These are phyloP conservation scores for Talaromyces sp. DNA, from an alignment of 2,329 filamentous ascomycete genomes.

Conservation along the genomic window DNA sequence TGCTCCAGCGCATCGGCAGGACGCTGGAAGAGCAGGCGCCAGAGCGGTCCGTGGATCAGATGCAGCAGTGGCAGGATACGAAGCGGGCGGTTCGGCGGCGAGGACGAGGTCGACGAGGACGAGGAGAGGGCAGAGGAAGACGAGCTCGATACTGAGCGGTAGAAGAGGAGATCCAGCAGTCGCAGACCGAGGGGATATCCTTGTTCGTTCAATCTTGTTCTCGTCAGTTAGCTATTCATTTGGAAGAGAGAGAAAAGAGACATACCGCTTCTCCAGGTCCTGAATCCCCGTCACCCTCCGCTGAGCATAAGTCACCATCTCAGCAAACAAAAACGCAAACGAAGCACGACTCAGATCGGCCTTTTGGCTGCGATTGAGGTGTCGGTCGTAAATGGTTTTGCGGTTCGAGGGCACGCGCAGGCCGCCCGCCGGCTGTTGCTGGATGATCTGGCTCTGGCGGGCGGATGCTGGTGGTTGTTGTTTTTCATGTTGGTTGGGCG, in stretches of 20 bases:
- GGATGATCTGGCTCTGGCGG: constrained; percentile 46
- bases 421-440: constrained; percentile 42
- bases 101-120: constrained; percentile 69
- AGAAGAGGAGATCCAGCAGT: constrained; percentile 90
- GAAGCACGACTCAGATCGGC: constrained; percentile 86
- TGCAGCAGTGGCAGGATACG: constrained; percentile 88
- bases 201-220: constrained; percentile 72
- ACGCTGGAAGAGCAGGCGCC: constrained; percentile 86
- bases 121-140: constrained; percentile 73
- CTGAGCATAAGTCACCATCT: constrained; percentile 96
- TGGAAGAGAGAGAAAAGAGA: neutral
- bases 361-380: constrained; percentile 83
- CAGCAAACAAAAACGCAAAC: constrained; percentile 93
- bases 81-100: constrained; percentile 69
- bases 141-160: constrained; percentile 74
- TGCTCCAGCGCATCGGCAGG: constrained; percentile 92
- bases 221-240: constrained; percentile 48
- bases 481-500: constrained; percentile 14
- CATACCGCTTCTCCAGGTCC: constrained; percentile 82
- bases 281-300: constrained; percentile 84
- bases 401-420: constrained; percentile 86
- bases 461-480: constrained; percentile 21
- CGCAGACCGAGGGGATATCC: constrained; percentile 92
- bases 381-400: constrained; percentile 97
- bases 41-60: constrained; percentile 89